Evolutionary conservation across 306 rosid genomes (phyloP), one percentile per base, ranked within the genome.

Genomic region (Malus asiatica): DNA sequence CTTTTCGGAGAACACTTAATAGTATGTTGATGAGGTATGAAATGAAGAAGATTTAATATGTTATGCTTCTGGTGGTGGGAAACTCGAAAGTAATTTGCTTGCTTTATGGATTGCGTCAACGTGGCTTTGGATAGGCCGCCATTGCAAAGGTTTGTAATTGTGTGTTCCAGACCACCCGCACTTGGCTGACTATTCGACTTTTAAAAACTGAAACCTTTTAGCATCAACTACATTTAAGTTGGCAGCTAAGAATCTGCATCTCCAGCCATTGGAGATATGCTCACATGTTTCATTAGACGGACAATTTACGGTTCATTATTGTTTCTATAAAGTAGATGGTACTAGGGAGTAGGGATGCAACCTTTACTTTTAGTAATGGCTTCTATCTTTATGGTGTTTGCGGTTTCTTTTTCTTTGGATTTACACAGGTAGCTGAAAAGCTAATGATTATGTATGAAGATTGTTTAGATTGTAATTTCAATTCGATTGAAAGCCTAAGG

Each of bases 381-480:
- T 25, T 61, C 4, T 8, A 57, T 73, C 62, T 16, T 30, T 69
- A 18, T 52, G 35, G 4, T 68, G 33, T n/a, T 42, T 52, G 33
- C 19, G 25, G 59, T 44, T 45, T 40, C 33, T 46, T 46, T 46
- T 4, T 14, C 38, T 66, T 33, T 10, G 70, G 45, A 62, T 74
- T 55, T 53, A 18, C 33, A 48, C 72, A 91, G 93, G 86, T 93
- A 71, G 93, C 97, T 53, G 87, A 83, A 66, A 83, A 82, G 22
- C 68, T 90, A 38, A 80, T 90, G 84, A 38, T 69, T 53, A 81
- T 89, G 96, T 83, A 87, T 35, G 90, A 88, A 74, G 96, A 88
- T 38, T 91, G 90, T 82, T 62, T 89, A 52, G 81, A 86, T 14
- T 82, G 90, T 68, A 83, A 90, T 72, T 87, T 77, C 72, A 79